These are phyloP conservation scores for Sphagnum magellanicum DNA, from an alignment of 228 moss, liverwort and hornwort species.

Conservation along the genomic window DNA sequence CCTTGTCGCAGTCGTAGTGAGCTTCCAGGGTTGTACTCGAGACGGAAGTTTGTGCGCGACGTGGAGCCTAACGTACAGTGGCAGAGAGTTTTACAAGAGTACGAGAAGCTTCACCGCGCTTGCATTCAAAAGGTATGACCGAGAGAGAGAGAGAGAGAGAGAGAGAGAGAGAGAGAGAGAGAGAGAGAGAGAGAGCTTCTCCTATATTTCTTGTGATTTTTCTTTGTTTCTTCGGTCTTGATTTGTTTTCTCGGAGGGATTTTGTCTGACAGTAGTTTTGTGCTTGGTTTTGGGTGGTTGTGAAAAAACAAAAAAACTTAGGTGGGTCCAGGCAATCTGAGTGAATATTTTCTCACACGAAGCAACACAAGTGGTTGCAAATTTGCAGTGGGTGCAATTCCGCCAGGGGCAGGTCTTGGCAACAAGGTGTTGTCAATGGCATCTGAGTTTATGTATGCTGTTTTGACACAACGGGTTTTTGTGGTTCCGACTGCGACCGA, in stretches of 20 bases:
- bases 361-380: conserved; percentile 40
- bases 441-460: conserved; percentile 62
- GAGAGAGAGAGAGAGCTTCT: neutral
- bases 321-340: conserved; percentile 18
- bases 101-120: conserved; percentile 52
- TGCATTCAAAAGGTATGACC: conserved; percentile 35
- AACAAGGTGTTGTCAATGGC: conserved; percentile 67
- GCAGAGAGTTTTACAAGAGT: conserved; percentile 38
- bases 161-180: neutral
- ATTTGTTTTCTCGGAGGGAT: too few relatives aligned
- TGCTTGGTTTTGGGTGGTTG: too few relatives aligned
- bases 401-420: conserved; percentile 58
- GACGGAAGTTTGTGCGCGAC: conserved; percentile 23
- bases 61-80: conserved; percentile 32
- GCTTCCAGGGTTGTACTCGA: conserved; percentile 23
- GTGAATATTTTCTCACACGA: conserved; percentile 22
- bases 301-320: too few relatives aligned
- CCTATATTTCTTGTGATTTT: too few relatives aligned
- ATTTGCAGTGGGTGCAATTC: conserved; percentile 59
- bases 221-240: too few relatives aligned
- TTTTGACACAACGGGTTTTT: conserved; percentile 75
- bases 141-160: neutral
- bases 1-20: conserved; percentile 38
- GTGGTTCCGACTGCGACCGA: conserved; percentile 56
- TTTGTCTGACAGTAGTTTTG: too few relatives aligned